Conservation (phyloP, 768 basidiomycete species). For the Multifurca ochricompacta region DNA sequence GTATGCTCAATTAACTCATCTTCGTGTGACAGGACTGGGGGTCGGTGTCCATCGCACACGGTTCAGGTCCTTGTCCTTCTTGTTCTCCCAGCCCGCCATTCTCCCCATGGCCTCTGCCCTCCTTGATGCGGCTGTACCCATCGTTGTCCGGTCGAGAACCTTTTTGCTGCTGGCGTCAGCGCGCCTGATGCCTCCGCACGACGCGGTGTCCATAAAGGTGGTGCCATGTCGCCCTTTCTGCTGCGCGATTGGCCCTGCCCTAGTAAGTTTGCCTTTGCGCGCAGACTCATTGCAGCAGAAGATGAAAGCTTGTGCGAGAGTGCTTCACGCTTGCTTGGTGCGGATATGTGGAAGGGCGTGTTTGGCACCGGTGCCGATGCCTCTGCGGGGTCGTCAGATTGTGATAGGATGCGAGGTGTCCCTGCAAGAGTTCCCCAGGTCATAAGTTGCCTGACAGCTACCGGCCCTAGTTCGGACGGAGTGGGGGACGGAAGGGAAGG, state of each 20-base stretch:
- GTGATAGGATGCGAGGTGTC: constrained; percentile 81
- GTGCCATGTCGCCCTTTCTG: constrained; percentile 60
- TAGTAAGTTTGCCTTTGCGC: constrained; percentile 64
- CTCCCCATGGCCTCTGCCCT: constrained; percentile 64
- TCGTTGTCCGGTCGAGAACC: constrained; percentile 67
- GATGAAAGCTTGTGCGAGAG: constrained; percentile 77
- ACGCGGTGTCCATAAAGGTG: constrained; percentile 74
- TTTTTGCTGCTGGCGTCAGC: constrained; percentile 79
- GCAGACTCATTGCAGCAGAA: constrained; percentile 73
- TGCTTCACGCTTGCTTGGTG: constrained; percentile 70
- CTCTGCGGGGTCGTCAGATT: constrained; percentile 46
- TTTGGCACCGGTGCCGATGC: constrained; percentile 33
- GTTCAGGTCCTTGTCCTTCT: constrained; percentile 55
- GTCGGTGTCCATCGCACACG: constrained; percentile 76
- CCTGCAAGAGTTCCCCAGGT: constrained; percentile 94
- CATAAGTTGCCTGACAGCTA: constrained; percentile 87
- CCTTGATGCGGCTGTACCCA: constrained; percentile 52
- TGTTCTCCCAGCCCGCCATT: constrained; percentile 48
- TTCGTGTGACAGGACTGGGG: constrained; percentile 36
- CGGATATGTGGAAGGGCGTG: constrained; percentile 73
- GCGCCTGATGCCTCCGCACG: constrained; percentile 63
- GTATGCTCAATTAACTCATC: constrained; percentile 8
- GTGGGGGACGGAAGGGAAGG: constrained; percentile 84
- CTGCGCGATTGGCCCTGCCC: constrained; percentile 33
- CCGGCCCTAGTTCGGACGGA: constrained; percentile 69